Base-by-base conservation (phyloP, 768 basidiomycete genomes). In the Boletus barrowsii region DNA sequence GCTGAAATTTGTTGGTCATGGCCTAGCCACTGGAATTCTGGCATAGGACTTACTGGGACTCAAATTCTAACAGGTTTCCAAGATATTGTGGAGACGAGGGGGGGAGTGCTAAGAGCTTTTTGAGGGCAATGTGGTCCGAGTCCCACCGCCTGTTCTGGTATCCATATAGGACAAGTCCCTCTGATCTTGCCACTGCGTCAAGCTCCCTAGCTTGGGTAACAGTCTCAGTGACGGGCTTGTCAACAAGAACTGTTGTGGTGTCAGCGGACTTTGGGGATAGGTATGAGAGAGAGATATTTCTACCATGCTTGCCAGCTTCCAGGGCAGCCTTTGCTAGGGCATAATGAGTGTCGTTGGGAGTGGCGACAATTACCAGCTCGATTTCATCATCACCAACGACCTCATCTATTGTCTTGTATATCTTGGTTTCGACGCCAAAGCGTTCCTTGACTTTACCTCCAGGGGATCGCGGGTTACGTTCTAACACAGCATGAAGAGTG, bases 101-200 rank as follows among this genome's bases (percentile, higher is more conserved):
- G 15, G 84, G 81, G 18, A 85, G 74, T 9, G 73, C 71, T 24
- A 91, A 68, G 22, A 91, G 75, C 37, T 75, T 74, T 59, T 77
- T 79, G 46, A 91, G 70, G 8, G 88, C 79, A 37, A 89, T 74
- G 70, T 84, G 90, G 64, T 92, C 89, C 3, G 85, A 83, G 69
- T 90, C 88, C 82, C 84, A 90, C 53, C 88, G 79, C 47, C 89
- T 77, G 65, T 87, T 88, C 64, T 88, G 88, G 69, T 82, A 88
- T 14, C 80, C 80, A 64, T 87, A 90, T 18, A 90, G 72, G 32
- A 90, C 76, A 26, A 86, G 74, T 17, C 76, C 73, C 62, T 86
- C 86, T 11, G 76, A 67, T 55, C 73, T 76, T 4, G 89, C 87
- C 41, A 90, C 70, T 13, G 68, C 68, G 14, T 78, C 79, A 29